phyloP scores from a whole-genome alignment of 257 asterid genomes.

The Scutellaria baicalensis region DNA sequence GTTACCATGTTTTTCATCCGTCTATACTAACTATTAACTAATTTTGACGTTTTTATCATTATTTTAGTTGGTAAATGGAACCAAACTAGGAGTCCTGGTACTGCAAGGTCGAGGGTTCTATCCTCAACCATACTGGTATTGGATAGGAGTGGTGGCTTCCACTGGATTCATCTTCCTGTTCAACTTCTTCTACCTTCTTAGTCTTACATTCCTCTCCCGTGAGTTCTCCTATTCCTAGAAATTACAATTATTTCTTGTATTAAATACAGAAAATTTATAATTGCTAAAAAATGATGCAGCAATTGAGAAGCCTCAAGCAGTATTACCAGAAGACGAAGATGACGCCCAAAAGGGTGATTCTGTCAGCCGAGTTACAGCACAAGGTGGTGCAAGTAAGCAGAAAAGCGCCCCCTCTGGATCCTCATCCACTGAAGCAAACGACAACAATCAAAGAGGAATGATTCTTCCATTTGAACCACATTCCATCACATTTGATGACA shows the following conservation, averaged over 20 bases:
- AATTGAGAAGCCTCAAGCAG: conserved; percentile 47
- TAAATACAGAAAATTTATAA: neutral
- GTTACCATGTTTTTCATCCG: neutral
- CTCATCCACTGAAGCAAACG: conserved; percentile 15
- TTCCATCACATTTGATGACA: conserved; percentile 63
- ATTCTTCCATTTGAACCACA: conserved; percentile 92
- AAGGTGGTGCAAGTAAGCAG: neutral
- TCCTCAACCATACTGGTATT: conserved; percentile 56
- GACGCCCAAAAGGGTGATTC: conserved; percentile 2
- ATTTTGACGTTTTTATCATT: neutral
- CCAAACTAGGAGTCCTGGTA: conserved; percentile 33
- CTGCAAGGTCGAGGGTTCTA: conserved; percentile 38
- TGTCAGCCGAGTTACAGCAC: conserved; percentile 3
- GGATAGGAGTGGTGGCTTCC: conserved; percentile 53
- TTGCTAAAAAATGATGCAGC: conserved; percentile 28
- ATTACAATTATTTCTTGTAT: neutral
- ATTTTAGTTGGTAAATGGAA: conserved; percentile 34
- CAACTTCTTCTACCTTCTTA: conserved; percentile 28
- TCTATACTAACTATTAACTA: neutral
- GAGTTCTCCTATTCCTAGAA: conserved; percentile 12
- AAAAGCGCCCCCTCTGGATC: conserved; percentile 24
- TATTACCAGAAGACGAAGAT: conserved; percentile 33
- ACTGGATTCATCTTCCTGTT: conserved; percentile 31
- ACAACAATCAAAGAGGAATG: conserved; percentile 52
- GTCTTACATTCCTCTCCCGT: conserved; percentile 45